These are phyloP conservation scores for Rubus idaeus DNA, from an alignment of 306 rosid genomes.

Conservation along the genomic window DNA sequence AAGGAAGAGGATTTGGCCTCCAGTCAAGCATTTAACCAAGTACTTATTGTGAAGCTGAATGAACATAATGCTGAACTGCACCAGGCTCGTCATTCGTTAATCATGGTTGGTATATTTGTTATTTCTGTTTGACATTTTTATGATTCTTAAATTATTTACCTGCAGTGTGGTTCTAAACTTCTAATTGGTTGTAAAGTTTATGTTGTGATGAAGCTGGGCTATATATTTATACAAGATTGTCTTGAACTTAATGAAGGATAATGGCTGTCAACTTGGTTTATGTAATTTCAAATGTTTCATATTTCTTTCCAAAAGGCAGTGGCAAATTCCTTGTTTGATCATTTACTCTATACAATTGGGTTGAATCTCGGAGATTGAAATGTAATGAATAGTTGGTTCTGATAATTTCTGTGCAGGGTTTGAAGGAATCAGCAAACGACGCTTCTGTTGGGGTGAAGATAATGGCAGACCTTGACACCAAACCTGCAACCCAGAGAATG, in stretches of 20 bases:
- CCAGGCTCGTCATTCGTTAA: constrained; percentile 66
- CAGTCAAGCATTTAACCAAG: constrained; percentile 45
- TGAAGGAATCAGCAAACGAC: constrained; percentile 20
- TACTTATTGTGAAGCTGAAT: constrained; percentile 52
- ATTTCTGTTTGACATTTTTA: background rate
- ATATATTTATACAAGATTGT: background rate
- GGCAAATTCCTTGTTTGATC: background rate
- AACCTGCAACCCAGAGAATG: constrained; percentile 46
- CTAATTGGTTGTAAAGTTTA: background rate
- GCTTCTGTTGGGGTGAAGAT: constrained; percentile 44
- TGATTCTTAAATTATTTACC: background rate
- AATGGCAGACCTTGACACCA: constrained; percentile 53
- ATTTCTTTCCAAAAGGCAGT: background rate
- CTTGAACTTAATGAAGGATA: background rate
- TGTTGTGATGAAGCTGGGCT: background rate
- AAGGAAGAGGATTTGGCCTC: constrained; percentile 30
- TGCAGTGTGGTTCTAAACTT: background rate
- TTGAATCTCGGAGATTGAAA: background rate
- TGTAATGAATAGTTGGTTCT: background rate
- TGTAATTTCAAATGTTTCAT: background rate
- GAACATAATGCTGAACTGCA: constrained; percentile 65
- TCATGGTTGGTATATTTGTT: constrained; percentile 34
- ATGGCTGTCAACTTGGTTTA: background rate
- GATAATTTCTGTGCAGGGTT: constrained; percentile 30
- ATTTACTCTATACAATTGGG: background rate